Percentiles rank a stretch among this genome's conserved stretches.
Conservation (phyloP, 352 stramenopile genomes). For the Phytophthora sp. region DNA sequence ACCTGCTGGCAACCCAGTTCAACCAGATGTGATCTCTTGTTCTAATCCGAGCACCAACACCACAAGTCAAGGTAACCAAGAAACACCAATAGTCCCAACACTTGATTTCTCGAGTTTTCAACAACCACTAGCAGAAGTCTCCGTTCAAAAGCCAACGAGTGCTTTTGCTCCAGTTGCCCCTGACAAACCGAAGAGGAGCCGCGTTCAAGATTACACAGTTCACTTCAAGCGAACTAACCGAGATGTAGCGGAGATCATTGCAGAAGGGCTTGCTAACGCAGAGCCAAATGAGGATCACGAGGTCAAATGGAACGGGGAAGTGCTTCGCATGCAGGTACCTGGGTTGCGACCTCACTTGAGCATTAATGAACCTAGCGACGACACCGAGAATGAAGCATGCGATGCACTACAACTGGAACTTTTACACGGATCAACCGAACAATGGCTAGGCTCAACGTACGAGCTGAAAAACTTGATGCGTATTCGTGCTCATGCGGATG, state of each 20-base stretch:
- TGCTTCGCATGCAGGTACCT: conserved; percentile 38
- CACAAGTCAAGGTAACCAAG: not conserved
- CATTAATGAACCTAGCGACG: not conserved
- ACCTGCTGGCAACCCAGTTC: not conserved
- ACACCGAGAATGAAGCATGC: not conserved
- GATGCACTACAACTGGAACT: conserved; percentile 1
- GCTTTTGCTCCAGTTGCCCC: not conserved
- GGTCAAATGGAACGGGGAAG: conserved; percentile 50
- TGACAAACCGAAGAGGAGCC: conserved; percentile 33
- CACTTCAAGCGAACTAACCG: conserved; percentile 39
- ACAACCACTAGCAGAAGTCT: not conserved
- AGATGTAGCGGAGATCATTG: conserved; percentile 1
- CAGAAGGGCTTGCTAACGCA: conserved; percentile 4
- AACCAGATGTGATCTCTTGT: no score
- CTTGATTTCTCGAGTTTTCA: conserved; percentile 22
- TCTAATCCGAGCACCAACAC: not conserved
- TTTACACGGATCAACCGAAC: not conserved
- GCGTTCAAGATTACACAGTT: conserved; percentile 34
- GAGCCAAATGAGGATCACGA: conserved; percentile 19
- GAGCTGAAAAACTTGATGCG: conserved; percentile 50
- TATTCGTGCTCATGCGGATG: conserved; percentile 54
- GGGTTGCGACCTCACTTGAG: not conserved
- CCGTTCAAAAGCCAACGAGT: not conserved
- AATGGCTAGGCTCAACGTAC: conserved; percentile 42
- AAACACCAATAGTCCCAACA: not conserved